Evolutionary conservation across 1,284 basidiomycete genomes (phyloP).

Genomic region (Microbotryomycetes sp.): DNA sequence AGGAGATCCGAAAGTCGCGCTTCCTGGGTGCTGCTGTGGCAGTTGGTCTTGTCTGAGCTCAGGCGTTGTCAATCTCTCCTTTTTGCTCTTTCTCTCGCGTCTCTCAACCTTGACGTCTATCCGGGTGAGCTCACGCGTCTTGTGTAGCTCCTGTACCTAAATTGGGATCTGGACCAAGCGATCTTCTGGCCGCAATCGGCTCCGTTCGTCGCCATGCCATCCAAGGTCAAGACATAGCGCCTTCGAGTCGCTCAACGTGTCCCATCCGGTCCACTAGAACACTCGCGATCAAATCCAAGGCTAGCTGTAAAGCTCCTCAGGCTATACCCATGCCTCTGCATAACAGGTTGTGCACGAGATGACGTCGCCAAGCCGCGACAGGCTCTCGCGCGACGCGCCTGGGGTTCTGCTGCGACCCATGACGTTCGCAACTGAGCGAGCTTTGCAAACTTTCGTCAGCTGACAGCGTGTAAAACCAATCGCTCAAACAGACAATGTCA

Average conservation of each 20-base stretch:
- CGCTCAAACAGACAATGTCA: background rate
- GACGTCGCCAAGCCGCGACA: too few species aligned
- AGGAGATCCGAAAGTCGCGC: too few species aligned
- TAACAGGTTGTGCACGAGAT: too few species aligned
- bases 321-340: background rate
- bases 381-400: background rate
- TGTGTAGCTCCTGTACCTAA: background rate
- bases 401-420: background rate
- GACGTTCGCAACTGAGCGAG: background rate
- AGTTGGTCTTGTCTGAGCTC: background rate
- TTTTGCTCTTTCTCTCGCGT: background rate
- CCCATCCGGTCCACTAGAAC: background rate
- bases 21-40: too few species aligned
- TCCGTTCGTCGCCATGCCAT: background rate
- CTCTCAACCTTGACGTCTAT: background rate
- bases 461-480: background rate
- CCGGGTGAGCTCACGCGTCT: background rate
- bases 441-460: background rate
- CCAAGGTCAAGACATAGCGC: too few species aligned
- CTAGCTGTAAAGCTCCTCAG: background rate
- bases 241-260: background rate
- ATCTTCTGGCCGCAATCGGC: background rate
- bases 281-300: background rate
- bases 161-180: background rate
- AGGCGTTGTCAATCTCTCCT: background rate